Evolutionary conservation across 202 grass and related monocot genomes (phyloP).

Genomic region (Carex sylvatica): DNA sequence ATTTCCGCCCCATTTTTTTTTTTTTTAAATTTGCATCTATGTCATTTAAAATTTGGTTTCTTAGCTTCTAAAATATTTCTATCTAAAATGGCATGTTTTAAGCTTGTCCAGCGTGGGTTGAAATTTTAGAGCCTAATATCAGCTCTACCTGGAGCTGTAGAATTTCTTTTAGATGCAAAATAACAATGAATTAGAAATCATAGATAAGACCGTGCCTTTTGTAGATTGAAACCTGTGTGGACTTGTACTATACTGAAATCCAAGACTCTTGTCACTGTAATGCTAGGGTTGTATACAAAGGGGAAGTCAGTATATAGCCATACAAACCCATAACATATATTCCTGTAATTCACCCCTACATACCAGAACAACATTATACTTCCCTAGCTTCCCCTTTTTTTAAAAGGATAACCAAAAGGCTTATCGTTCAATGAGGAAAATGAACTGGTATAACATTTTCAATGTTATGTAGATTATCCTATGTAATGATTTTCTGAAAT

Average conservation of each 20-base stretch:
- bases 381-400: background rate
- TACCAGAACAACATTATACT: background rate
- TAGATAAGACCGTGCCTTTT: background rate
- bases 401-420: background rate
- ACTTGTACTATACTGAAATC: background rate
- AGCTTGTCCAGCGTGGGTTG: background rate
- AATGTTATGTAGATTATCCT: too few relatives aligned
- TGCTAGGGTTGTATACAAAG: background rate
- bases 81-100: background rate
- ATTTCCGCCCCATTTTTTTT: background rate
- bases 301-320: background rate
- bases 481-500: too few relatives aligned
- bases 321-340: background rate
- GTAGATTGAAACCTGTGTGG: background rate
- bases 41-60: background rate
- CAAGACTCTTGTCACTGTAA: background rate
- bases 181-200: conserved; percentile 11
- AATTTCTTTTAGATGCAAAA: background rate
- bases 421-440: background rate
- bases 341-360: background rate
- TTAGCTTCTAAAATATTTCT: background rate
- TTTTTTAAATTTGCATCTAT: conserved; percentile 2
- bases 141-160: background rate
- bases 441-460: background rate
- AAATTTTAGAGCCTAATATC: conserved; percentile 8